Conservation (phyloP, 768 basidiomycete genomes). For the Auricularia cornea region DNA sequence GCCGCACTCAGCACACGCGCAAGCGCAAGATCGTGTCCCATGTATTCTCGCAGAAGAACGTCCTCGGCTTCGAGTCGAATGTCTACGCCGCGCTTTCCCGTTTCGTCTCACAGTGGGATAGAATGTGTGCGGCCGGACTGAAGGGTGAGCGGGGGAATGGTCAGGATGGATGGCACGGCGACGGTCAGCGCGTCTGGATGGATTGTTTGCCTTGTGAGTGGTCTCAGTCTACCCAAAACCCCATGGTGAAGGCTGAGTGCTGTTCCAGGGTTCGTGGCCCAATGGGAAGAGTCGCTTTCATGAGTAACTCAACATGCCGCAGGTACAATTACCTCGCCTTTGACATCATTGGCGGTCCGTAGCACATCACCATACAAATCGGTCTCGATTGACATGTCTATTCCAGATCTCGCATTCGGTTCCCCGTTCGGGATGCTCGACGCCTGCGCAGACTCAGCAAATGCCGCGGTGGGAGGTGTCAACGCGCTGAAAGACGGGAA, state of each 20-base stretch:
- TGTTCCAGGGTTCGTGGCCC: too few species aligned
- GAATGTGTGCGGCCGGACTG: slow-evolving; percentile 45
- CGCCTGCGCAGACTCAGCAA: slow-evolving; percentile 61
- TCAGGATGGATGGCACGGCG: slow-evolving; percentile 51
- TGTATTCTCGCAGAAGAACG: slow-evolving; percentile 77
- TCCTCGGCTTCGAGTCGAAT: slow-evolving; percentile 80
- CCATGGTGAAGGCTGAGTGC: too few species aligned
- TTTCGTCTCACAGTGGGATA: slow-evolving; percentile 69
- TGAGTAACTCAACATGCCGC: not conserved
- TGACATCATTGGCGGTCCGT: slow-evolving; percentile 57
- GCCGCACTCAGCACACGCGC: slow-evolving; percentile 69
- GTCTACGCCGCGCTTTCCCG: slow-evolving; percentile 50
- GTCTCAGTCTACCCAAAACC: slow-evolving; percentile 5
- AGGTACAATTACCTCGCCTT: slow-evolving; percentile 59
- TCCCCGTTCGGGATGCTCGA: slow-evolving; percentile 84
- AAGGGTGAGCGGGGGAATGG: slow-evolving; percentile 51
- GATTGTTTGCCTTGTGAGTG: slow-evolving; percentile 63
- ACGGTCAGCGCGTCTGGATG: slow-evolving; percentile 58
- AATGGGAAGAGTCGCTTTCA: too few species aligned
- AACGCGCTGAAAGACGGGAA: slow-evolving; percentile 40
- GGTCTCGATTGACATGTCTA: not conserved
- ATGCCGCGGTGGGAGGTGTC: slow-evolving; percentile 51
- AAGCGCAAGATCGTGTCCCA: slow-evolving; percentile 89
- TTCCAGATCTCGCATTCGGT: slow-evolving; percentile 69
- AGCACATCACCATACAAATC: not conserved